Conservation (phyloP, 2,329 filamentous ascomycete species). For the Cladophialophora exuberans region DNA sequence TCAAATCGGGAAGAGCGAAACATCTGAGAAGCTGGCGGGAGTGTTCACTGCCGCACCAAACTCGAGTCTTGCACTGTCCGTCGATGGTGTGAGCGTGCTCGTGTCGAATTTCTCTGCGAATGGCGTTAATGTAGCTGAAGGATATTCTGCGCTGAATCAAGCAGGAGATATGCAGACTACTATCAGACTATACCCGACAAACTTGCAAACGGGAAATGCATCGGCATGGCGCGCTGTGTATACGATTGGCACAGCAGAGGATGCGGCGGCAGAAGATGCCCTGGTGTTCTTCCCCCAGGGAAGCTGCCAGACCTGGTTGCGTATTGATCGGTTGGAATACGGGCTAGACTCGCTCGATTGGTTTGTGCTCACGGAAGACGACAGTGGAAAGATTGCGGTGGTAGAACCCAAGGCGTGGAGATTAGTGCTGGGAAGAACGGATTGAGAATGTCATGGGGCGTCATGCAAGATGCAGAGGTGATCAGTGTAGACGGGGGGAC, state of each 20-base stretch:
- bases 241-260: neutral
- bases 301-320: constrained; percentile 10
- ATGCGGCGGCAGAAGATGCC: neutral
- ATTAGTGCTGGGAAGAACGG: constrained; percentile 1
- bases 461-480: too few species aligned
- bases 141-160: neutral
- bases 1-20: constrained; percentile 9
- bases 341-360: constrained; percentile 6
- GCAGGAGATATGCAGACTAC: neutral
- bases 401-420: constrained; percentile 12
- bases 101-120: constrained; percentile 12
- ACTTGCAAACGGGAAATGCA: neutral
- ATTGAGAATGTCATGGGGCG: too few species aligned
- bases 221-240: constrained; percentile 11
- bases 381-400: neutral
- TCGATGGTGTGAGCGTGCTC: constrained; percentile 6
- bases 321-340: neutral
- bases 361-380: neutral
- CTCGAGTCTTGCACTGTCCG: constrained; percentile 2
- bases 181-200: constrained; percentile 3
- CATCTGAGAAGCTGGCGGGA: constrained; percentile 5
- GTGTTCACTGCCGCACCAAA: neutral
- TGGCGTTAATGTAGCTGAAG: constrained; percentile 3
- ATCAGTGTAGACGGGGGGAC: too few species aligned
- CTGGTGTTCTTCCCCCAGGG: constrained; percentile 15